Conservation (phyloP, 148 eudicot species). For the Silene latifolia region DNA sequence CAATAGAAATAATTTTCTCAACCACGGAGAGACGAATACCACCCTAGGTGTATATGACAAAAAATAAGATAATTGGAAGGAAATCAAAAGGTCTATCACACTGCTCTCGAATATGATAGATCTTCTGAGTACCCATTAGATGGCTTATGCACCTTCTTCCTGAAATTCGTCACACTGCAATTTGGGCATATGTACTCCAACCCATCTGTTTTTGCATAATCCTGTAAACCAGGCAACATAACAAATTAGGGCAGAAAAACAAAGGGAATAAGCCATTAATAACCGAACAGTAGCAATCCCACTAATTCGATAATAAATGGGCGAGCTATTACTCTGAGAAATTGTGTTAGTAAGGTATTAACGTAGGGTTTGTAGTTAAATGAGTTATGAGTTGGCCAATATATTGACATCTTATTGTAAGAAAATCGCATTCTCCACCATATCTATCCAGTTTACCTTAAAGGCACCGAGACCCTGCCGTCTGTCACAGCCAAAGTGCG, state of each 20-base stretch:
- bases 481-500: slow-evolving; percentile 96
- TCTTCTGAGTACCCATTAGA: slow-evolving; percentile 67
- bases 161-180: slow-evolving; percentile 82
- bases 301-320: too few relatives aligned
- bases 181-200: slow-evolving; percentile 96
- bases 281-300: too few relatives aligned
- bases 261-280: not conserved
- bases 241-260: not conserved
- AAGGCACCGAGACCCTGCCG: slow-evolving; percentile 95
- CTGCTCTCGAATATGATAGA: slow-evolving; percentile 31
- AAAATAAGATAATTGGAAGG: slow-evolving; percentile 12
- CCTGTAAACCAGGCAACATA: slow-evolving; percentile 38
- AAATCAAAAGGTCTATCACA: slow-evolving; percentile 20
- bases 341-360: too few relatives aligned
- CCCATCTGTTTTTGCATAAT: slow-evolving; percentile 98
- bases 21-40: slow-evolving; percentile 23
- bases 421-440: too few relatives aligned
- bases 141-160: slow-evolving; percentile 73
- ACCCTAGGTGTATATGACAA: slow-evolving; percentile 19
- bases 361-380: too few relatives aligned
- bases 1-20: slow-evolving; percentile 13
- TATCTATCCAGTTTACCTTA: slow-evolving; percentile 46
- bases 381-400: too few relatives aligned
- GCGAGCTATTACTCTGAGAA: too few relatives aligned
- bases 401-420: too few relatives aligned